Percentiles rank a stretch among this genome's conserved stretches.
These are phyloP conservation scores for Wallacemonas sp. DNA, from an alignment of 208 protist genomes.

Conservation along the genomic window DNA sequence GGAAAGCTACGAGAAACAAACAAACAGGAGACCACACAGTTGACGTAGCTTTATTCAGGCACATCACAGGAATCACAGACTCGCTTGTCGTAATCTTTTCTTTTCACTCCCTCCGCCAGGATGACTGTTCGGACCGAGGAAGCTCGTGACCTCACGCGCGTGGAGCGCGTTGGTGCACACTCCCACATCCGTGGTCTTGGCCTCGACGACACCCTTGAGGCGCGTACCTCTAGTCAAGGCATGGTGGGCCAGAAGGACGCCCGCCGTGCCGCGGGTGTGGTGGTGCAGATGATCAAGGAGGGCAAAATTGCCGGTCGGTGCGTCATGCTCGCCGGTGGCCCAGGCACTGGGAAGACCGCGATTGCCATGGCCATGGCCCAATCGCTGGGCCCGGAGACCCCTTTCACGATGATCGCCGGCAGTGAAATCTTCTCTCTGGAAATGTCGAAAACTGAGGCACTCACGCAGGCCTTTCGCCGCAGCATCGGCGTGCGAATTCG, in stretches of 20 bases:
- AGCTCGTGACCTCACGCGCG: slow-evolving; percentile 95
- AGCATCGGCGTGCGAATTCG: slow-evolving; percentile 99
- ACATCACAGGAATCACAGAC: too few species aligned
- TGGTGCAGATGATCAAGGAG: slow-evolving; percentile 98
- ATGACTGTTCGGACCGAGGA: slow-evolving; percentile 91
- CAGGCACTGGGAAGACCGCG: slow-evolving; percentile 98
- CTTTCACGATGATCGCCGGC: slow-evolving; percentile 99
- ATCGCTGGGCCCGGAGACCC: slow-evolving; percentile 96
- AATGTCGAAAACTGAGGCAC: slow-evolving; percentile 99
- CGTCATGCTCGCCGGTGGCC: slow-evolving; percentile 98
- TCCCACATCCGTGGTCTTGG: slow-evolving; percentile 99
- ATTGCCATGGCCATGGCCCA: slow-evolving; percentile 99
- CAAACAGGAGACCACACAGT: too few species aligned
- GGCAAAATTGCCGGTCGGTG: slow-evolving; percentile 99
- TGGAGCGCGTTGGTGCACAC: slow-evolving; percentile 98
- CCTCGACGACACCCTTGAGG: slow-evolving; percentile 97
- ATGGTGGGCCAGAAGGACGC: slow-evolving; percentile 99
- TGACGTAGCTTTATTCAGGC: too few species aligned
- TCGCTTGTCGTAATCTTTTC: too few species aligned
- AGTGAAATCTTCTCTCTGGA: slow-evolving; percentile 99
- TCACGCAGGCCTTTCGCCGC: slow-evolving; percentile 99
- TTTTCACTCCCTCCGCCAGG: too few species aligned
- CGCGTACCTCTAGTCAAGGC: slow-evolving; percentile 94
- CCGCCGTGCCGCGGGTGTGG: slow-evolving; percentile 87
- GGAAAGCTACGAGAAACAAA: too few species aligned